phyloP scores from a whole-genome alignment of 306 rosid genomes.

The Corylus heterophylla region DNA sequence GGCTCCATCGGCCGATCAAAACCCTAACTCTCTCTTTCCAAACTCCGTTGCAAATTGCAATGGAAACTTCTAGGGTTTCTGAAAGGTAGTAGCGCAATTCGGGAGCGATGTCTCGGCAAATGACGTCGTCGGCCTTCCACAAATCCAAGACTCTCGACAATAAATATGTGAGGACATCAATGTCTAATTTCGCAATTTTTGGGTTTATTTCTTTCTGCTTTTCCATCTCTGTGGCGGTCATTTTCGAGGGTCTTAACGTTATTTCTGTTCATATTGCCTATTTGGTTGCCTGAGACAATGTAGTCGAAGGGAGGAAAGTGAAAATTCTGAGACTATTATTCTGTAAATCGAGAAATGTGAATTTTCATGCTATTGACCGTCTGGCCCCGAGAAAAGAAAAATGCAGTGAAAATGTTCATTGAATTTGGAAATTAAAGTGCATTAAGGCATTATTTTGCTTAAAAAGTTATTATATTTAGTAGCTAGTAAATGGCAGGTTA shows the following conservation, averaged over 20 bases:
- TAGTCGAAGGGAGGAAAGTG: neutral
- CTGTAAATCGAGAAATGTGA: neutral
- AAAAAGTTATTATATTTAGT: neutral
- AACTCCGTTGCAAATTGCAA: constrained; percentile 14
- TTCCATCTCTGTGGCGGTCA: neutral
- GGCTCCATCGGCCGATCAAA: neutral
- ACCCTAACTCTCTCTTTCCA: neutral
- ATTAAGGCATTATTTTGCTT: neutral
- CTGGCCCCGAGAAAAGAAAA: neutral
- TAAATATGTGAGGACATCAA: constrained; percentile 61
- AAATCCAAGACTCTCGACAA: constrained; percentile 98
- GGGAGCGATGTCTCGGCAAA: constrained; percentile 75
- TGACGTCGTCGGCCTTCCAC: constrained; percentile 66
- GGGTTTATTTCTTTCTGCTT: constrained; percentile 1
- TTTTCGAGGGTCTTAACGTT: neutral
- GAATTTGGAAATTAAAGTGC: neutral
- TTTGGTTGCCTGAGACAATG: neutral
- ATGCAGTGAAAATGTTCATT: neutral
- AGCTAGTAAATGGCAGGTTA: neutral
- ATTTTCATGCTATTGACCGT: neutral
- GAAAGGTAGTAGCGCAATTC: constrained; percentile 4
- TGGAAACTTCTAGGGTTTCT: constrained; percentile 43
- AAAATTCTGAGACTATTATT: neutral
- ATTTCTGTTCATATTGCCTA: neutral
- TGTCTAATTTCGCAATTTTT: neutral